These are phyloP conservation scores for Thuja plicata DNA, from an alignment of 83 land plant genomes.

Conservation along the genomic window DNA sequence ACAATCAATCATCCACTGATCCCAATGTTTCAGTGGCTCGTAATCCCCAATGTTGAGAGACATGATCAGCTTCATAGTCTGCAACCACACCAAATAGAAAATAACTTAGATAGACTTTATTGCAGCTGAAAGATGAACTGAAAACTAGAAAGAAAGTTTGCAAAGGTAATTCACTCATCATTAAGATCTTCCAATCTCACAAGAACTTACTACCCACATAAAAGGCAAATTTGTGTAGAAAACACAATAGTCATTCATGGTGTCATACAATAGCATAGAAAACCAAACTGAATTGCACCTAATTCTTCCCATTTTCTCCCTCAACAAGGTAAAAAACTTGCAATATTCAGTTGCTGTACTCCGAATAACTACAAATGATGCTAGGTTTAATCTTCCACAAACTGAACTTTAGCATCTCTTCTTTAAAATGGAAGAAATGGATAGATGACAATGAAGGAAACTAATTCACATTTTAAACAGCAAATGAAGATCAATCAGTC, in stretches of 20 bases:
- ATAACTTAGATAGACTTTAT: background rate
- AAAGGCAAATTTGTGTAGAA: background rate
- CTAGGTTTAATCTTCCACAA: background rate
- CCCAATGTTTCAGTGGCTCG: background rate
- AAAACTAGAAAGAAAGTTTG: background rate
- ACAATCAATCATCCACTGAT: conserved; percentile 5
- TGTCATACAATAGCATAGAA: background rate
- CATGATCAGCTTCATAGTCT: background rate
- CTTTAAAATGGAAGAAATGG: background rate
- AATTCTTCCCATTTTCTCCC: background rate
- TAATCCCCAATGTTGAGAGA: background rate
- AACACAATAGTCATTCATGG: no score
- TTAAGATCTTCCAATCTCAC: background rate
- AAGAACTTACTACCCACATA: background rate
- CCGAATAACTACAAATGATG: background rate
- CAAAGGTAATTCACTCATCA: background rate
- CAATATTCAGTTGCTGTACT: background rate
- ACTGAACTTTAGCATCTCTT: background rate
- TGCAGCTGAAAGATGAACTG: background rate
- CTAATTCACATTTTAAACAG: background rate
- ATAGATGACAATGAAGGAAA: background rate
- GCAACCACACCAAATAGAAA: background rate
- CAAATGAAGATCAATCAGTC: background rate
- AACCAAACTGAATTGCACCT: background rate
- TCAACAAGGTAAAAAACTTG: background rate